Conservation (phyloP, 1,284 basidiomycete species). For the Boletus smithii region DNA sequence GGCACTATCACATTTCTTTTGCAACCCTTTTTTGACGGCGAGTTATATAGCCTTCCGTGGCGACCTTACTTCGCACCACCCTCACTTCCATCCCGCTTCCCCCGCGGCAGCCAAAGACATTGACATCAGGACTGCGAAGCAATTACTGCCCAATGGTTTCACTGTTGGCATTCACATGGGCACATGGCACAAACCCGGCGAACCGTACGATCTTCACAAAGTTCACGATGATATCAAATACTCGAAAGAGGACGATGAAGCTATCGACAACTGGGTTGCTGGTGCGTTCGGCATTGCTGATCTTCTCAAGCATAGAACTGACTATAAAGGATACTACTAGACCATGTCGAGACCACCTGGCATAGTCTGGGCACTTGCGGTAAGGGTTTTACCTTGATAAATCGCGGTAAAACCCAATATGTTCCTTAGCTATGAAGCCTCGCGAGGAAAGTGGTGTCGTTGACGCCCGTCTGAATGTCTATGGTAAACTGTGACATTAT, state of each 20-base stretch:
- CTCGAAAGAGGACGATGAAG: constrained; percentile 61
- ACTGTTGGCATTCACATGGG: constrained; percentile 75
- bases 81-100: constrained; percentile 68
- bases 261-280: constrained; percentile 66
- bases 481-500: constrained; percentile 33
- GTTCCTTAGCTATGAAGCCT: constrained; percentile 62
- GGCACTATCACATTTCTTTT: neutral
- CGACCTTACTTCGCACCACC: constrained; percentile 68
- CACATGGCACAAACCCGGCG: constrained; percentile 59
- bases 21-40: neutral
- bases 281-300: constrained; percentile 17
- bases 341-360: constrained; percentile 76
- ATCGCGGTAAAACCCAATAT: neutral
- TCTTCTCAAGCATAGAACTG: neutral
- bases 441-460: constrained; percentile 73
- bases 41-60: constrained; percentile 55
- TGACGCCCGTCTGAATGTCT: constrained; percentile 68
- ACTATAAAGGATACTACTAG: constrained; percentile 17
- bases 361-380: constrained; percentile 57
- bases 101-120: constrained; percentile 58
- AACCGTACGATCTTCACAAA: constrained; percentile 53
- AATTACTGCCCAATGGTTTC: constrained; percentile 55
- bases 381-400: neutral
- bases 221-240: constrained; percentile 65
- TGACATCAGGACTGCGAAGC: constrained; percentile 65